phyloP scores from a whole-genome alignment of 2,329 filamentous ascomycete species.

The Diaporthe longicolla region DNA sequence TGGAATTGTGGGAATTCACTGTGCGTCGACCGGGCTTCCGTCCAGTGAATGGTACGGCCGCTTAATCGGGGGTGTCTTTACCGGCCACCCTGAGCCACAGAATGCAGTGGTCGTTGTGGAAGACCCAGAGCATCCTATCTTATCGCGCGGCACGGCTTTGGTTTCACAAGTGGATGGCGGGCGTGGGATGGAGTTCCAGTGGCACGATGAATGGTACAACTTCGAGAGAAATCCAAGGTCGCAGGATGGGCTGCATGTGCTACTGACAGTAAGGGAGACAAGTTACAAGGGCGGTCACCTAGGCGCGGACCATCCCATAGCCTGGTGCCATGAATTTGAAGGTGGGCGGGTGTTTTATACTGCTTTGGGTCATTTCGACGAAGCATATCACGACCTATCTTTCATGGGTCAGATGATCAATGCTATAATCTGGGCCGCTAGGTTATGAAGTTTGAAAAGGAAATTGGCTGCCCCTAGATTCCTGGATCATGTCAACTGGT shows the following conservation, averaged over 20 bases:
- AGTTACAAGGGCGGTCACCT: constrained; percentile 54
- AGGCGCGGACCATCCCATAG: constrained; percentile 56
- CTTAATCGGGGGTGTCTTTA: constrained; percentile 56
- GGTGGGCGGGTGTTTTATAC: constrained; percentile 58
- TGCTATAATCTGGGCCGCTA: constrained; percentile 49
- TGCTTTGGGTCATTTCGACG: constrained; percentile 58
- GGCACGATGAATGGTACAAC: constrained; percentile 61
- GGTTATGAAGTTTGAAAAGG: neutral
- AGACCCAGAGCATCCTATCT: constrained; percentile 50
- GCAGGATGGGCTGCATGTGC: constrained; percentile 49
- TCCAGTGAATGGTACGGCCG: constrained; percentile 54
- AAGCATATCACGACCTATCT: constrained; percentile 54
- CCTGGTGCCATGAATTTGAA: constrained; percentile 57
- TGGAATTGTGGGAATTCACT: constrained; percentile 59
- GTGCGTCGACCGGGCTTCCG: constrained; percentile 53
- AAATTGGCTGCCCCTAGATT: neutral
- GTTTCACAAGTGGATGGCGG: constrained; percentile 31
- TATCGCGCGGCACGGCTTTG: constrained; percentile 42
- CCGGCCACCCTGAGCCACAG: constrained; percentile 56
- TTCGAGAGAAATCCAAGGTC: constrained; percentile 52
- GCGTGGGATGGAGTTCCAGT: constrained; percentile 44
- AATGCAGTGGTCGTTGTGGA: constrained; percentile 50
- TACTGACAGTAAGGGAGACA: constrained; percentile 55
- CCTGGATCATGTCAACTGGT: no score
- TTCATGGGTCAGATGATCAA: constrained; percentile 47